A percentile compares a stretch with the other conserved stretches of the same genome.
These are phyloP conservation scores for Mycena galericulata DNA, from an alignment of 768 basidiomycete genomes.

Conservation along the genomic window DNA sequence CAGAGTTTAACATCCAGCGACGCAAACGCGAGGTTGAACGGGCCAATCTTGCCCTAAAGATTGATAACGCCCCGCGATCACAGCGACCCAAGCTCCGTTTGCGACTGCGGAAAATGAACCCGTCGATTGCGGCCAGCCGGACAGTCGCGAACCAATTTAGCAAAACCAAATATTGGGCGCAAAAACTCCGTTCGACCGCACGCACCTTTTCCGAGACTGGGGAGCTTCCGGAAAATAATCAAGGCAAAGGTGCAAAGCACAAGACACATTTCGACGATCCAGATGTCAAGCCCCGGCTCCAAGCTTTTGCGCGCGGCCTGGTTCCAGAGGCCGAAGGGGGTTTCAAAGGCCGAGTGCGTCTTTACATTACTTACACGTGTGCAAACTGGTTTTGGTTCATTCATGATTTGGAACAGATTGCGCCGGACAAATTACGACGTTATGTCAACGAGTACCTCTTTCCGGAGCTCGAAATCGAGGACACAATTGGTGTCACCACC, in stretches of 20 bases:
- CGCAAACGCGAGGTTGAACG: conserved; percentile 12
- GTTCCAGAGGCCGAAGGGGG: conserved; percentile 22
- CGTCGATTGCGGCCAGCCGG: conserved; percentile 12
- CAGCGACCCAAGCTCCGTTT: conserved; percentile 18
- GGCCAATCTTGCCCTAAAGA: background rate
- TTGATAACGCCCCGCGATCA: conserved; percentile 2
- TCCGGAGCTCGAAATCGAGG: conserved; percentile 26
- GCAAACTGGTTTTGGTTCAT: background rate
- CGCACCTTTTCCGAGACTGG: conserved; percentile 18
- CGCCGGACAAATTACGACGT: conserved; percentile 25
- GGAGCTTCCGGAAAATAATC: conserved; percentile 27
- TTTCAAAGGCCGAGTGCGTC: conserved; percentile 10
- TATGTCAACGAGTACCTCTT: conserved; percentile 29
- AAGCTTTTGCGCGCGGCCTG: conserved; percentile 8
- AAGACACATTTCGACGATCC: conserved; percentile 23
- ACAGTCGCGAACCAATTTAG: conserved; percentile 11
- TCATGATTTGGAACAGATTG: conserved; percentile 8
- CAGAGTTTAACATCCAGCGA: conserved; percentile 10
- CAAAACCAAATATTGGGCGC: conserved; percentile 24
- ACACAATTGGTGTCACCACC: conserved; percentile 21
- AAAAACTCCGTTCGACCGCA: conserved; percentile 20
- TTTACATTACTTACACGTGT: too few species aligned
- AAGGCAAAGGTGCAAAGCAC: conserved; percentile 27
- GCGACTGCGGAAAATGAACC: conserved; percentile 18
- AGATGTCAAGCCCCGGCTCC: conserved; percentile 23